phyloP scores from a whole-genome alignment of 768 basidiomycete genomes.

The Pseudohyphozyma bogoriensis region DNA sequence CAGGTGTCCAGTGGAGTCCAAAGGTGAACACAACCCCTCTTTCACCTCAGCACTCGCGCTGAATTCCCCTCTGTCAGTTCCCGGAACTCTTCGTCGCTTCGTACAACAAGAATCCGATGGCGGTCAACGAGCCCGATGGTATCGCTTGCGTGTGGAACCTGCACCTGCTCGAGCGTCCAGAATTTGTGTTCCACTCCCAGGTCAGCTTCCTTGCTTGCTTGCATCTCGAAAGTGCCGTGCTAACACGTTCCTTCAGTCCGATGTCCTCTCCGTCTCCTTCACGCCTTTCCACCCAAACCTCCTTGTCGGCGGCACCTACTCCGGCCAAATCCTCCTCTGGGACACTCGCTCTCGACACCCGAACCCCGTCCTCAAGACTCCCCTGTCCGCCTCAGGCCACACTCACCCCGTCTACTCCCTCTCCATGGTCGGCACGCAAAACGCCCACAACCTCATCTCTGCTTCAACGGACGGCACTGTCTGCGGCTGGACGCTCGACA shows the following conservation, averaged over 20 bases:
- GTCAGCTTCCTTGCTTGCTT: conserved; percentile 44
- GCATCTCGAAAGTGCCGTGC: conserved; percentile 9
- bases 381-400: conserved; percentile 87
- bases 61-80: conserved; percentile 48
- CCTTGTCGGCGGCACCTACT: conserved; percentile 97
- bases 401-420: conserved; percentile 98
- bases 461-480: conserved; percentile 95
- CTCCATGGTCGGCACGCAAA: conserved; percentile 97
- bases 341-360: conserved; percentile 87
- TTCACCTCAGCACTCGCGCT: not conserved
- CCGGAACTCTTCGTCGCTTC: conserved; percentile 91
- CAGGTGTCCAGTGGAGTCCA: conserved; percentile 94
- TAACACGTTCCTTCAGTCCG: conserved; percentile 55
- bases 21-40: conserved; percentile 52
- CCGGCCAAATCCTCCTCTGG: conserved; percentile 95
- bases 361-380: conserved; percentile 90
- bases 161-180: conserved; percentile 85
- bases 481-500: conserved; percentile 96
- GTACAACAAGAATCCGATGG: conserved; percentile 93
- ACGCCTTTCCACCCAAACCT: conserved; percentile 97
- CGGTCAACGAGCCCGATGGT: conserved; percentile 90
- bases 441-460: conserved; percentile 93
- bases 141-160: conserved; percentile 97
- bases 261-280: conserved; percentile 91
- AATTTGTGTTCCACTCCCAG: conserved; percentile 97